These are phyloP conservation scores for Chloroidium sp. DNA, from an alignment of 163 green algal genomes.

Conservation along the genomic window DNA sequence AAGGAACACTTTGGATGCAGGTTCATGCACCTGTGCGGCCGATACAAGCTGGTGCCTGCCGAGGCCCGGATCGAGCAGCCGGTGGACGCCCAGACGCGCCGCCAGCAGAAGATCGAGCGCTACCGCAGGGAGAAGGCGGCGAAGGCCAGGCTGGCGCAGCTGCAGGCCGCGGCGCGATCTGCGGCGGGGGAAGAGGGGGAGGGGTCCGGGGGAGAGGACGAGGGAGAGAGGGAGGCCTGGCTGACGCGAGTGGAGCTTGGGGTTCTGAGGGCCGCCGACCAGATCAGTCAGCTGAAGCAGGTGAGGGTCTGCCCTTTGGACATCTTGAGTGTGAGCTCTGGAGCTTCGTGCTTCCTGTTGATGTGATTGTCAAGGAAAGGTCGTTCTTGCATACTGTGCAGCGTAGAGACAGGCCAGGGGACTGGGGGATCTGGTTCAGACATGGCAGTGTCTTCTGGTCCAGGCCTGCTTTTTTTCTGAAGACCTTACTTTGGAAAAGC, in stretches of 20 bases:
- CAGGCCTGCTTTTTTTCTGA: too few species aligned
- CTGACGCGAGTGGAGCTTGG: constrained; percentile 29
- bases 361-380: neutral
- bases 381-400: neutral
- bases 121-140: constrained; percentile 37
- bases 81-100: constrained; percentile 5
- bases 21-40: constrained; percentile 33
- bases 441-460: neutral
- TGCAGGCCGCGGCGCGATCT: constrained; percentile 1
- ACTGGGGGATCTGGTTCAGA: neutral
- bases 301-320: neutral
- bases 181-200: constrained; percentile 41
- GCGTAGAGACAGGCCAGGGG: neutral
- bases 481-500: too few species aligned
- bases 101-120: constrained; percentile 30
- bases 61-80: constrained; percentile 10
- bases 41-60: constrained; percentile 46
- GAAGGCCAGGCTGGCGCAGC: constrained; percentile 7
- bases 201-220: constrained; percentile 33
- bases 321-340: neutral
- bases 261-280: constrained; percentile 27
- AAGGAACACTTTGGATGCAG: neutral
- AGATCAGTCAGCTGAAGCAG: neutral
- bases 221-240: constrained; percentile 47
- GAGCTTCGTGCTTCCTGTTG: neutral